These are phyloP conservation scores for Ustilago tritici DNA, from an alignment of 1,284 basidiomycete genomes.

Conservation along the genomic window DNA sequence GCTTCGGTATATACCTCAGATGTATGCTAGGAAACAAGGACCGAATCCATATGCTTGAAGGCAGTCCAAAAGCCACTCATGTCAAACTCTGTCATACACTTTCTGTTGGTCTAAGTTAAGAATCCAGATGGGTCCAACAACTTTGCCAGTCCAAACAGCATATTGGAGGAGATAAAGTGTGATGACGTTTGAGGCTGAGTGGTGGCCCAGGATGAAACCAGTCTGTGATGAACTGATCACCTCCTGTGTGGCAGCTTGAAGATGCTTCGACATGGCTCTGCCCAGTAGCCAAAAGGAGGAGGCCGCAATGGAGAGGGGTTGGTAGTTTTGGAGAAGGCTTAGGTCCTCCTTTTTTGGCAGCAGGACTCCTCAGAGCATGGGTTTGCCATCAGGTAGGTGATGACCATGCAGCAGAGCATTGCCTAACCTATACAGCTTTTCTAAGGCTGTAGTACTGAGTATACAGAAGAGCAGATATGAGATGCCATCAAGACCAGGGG, in stretches of 20 bases:
- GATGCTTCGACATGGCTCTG: not conserved
- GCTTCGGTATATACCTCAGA: not conserved
- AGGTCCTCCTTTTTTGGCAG: slow-evolving; percentile 1
- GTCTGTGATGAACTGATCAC: not conserved
- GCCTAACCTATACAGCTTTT: not conserved
- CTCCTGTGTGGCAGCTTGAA: not conserved
- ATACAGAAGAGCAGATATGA: too few species aligned
- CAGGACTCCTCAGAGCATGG: not conserved
- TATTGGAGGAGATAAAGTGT: not conserved
- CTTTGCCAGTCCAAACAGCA: not conserved
- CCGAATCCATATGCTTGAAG: not conserved
- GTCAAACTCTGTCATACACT: not conserved
- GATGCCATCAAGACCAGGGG: too few species aligned
- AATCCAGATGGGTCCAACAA: not conserved
- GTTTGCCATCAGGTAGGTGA: not conserved
- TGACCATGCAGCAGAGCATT: not conserved
- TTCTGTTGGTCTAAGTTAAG: slow-evolving; percentile 1
- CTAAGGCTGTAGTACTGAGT: not conserved
- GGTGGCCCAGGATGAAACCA: not conserved
- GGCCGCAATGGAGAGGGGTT: not conserved
- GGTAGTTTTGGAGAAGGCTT: not conserved
- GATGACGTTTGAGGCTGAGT: not conserved
- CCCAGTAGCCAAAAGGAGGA: not conserved
- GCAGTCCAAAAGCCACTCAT: not conserved
- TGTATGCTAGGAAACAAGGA: not conserved